These are phyloP conservation scores for Symbiodinium natans DNA, from an alignment of 73 alveolate species.

Conservation along the genomic window DNA sequence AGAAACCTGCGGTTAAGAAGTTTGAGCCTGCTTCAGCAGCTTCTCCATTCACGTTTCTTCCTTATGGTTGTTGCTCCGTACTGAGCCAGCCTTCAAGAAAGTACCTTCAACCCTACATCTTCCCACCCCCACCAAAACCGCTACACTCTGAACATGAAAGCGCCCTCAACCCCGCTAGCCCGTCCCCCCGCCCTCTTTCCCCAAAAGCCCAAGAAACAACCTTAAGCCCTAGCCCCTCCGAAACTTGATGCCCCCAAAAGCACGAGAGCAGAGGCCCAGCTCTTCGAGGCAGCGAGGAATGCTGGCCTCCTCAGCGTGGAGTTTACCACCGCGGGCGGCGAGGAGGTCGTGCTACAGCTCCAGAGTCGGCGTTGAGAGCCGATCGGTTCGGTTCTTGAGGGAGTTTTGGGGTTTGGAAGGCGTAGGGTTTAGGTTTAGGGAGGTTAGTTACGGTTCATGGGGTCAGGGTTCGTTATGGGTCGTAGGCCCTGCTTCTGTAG, in stretches of 20 bases:
- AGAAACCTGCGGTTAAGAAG: no score
- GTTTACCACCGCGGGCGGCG: constrained; percentile 53
- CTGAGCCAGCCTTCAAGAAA: no score
- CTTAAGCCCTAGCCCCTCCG: neutral
- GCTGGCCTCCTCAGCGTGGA: constrained; percentile 71
- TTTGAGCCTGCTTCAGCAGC: no score
- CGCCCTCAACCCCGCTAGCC: no score
- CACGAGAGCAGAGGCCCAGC: constrained; percentile 45
- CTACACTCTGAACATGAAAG: neutral
- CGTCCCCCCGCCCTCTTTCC: neutral
- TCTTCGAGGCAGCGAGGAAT: constrained; percentile 78
- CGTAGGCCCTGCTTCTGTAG: no score
- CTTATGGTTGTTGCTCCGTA: no score
- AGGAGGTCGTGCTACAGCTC: constrained; percentile 48
- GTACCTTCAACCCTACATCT: no score
- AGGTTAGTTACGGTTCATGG: no score
- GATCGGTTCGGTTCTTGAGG: neutral
- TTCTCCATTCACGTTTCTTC: no score
- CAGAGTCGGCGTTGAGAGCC: neutral
- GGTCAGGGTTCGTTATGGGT: no score
- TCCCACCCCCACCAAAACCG: neutral
- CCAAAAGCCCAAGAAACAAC: neutral
- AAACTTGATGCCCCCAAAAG: neutral
- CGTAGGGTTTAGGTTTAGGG: no score
- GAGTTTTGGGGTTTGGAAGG: no score